phyloP scores from a whole-genome alignment of 345 rosid genomes.

The Gynandropsis gynandra region DNA sequence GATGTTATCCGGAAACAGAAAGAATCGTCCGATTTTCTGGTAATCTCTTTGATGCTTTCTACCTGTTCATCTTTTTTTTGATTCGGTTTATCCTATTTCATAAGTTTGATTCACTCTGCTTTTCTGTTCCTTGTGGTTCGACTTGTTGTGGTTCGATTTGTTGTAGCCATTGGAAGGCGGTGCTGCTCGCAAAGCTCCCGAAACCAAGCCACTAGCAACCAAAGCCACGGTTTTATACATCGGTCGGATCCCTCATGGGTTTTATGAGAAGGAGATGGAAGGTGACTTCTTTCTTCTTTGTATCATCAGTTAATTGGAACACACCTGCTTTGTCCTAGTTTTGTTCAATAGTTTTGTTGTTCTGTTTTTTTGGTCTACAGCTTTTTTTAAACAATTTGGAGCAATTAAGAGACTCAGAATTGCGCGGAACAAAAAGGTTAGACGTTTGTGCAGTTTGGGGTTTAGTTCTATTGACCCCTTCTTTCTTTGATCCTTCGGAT shows the following conservation, averaged over 20 bases:
- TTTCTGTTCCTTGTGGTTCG: neutral
- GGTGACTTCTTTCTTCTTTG: constrained; percentile 30
- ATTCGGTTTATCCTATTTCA: neutral
- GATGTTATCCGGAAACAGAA: constrained; percentile 30
- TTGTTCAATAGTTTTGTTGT: constrained; percentile 1
- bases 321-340: neutral
- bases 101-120: neutral
- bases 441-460: neutral
- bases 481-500: neutral
- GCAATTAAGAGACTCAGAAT: constrained; percentile 68
- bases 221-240: constrained; percentile 63
- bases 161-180: constrained; percentile 78
- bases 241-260: constrained; percentile 90
- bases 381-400: constrained; percentile 81
- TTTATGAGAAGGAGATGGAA: constrained; percentile 84
- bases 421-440: constrained; percentile 80
- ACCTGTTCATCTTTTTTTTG: neutral
- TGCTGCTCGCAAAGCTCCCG: constrained; percentile 46
- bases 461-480: neutral
- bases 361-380: constrained; percentile 25
- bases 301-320: neutral
- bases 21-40: constrained; percentile 67
- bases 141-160: too few species aligned
- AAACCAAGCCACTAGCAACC: constrained; percentile 27
- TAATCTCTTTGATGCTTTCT: constrained; percentile 18